phyloP scores from a whole-genome alignment of 2,329 filamentous ascomycete species.

The Stagonosporopsis cucurbitacearum region DNA sequence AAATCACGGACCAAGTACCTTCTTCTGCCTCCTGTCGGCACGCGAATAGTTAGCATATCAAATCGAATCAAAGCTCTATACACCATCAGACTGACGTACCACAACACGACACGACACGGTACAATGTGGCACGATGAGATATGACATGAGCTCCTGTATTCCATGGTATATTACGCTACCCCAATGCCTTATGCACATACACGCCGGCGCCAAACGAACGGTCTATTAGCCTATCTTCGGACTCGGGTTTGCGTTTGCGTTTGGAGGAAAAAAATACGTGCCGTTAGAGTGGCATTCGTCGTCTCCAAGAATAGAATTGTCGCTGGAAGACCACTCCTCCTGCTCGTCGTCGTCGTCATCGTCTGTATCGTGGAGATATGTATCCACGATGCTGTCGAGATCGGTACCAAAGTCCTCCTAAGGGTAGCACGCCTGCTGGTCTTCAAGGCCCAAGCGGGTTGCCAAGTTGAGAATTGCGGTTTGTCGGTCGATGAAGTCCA shows the following conservation, averaged over 20 bases:
- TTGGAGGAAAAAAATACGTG: slow-evolving; percentile 3
- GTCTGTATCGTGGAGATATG: not conserved
- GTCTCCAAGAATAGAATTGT: not conserved
- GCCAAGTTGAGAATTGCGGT: not conserved
- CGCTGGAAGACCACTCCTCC: not conserved
- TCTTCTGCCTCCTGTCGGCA: not conserved
- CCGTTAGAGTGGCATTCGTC: not conserved
- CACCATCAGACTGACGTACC: not conserved
- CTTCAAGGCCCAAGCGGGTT: not conserved
- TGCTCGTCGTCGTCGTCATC: not conserved
- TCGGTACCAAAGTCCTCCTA: slow-evolving; percentile 13
- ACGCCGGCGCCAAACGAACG: not conserved
- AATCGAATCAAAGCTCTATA: slow-evolving; percentile 1
- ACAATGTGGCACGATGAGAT: no score
- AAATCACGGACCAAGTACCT: no score
- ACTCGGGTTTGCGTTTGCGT: not conserved
- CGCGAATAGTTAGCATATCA: no score
- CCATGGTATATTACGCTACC: slow-evolving; percentile 1
- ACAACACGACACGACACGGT: no score
- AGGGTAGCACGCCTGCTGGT: slow-evolving; percentile 1
- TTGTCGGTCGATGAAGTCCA: not conserved
- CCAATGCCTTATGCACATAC: not conserved
- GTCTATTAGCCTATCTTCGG: slow-evolving; percentile 2
- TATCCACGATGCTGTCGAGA: slow-evolving; percentile 5
- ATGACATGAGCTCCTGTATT: not conserved